A percentile compares a stretch with the other conserved stretches of the same genome.
These are phyloP conservation scores for Biancaea sappan DNA, from an alignment of 306 rosid genomes.

Conservation along the genomic window DNA sequence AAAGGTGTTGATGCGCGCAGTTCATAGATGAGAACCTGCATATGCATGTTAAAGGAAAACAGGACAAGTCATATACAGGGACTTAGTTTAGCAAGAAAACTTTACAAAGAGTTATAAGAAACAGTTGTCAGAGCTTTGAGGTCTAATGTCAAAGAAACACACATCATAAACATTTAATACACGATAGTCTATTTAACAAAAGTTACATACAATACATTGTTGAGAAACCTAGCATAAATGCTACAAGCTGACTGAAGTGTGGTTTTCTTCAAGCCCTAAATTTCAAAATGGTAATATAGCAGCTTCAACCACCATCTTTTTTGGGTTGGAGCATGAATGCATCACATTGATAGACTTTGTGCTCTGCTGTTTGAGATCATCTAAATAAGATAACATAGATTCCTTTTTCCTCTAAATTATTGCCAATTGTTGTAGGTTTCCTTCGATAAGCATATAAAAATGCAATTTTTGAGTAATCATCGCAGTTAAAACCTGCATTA, in stretches of 20 bases:
- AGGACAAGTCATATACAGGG: neutral
- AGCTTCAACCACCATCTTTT: neutral
- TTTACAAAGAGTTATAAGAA: neutral
- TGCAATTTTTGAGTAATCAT: conserved; percentile 94
- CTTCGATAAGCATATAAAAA: conserved; percentile 86
- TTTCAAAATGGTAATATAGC: neutral
- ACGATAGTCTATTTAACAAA: neutral
- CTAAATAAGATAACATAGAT: neutral
- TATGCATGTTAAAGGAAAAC: conserved; percentile 13
- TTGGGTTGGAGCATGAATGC: neutral
- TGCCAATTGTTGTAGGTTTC: neutral
- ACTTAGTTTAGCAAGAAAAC: conserved; percentile 10
- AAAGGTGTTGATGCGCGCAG: conserved; percentile 80
- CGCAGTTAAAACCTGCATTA: conserved; percentile 64
- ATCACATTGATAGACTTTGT: neutral
- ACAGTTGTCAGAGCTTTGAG: neutral
- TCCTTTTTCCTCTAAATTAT: neutral
- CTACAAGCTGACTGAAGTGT: neutral
- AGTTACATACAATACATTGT: neutral
- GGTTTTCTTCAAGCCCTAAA: neutral
- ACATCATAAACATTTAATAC: neutral
- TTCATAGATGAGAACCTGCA: conserved; percentile 91
- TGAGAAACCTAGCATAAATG: neutral
- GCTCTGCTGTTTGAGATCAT: neutral
- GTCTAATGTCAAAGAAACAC: neutral